phyloP scores from a whole-genome alignment of 805 yeast genomes.

The Nakazawaea ishiwadae region DNA sequence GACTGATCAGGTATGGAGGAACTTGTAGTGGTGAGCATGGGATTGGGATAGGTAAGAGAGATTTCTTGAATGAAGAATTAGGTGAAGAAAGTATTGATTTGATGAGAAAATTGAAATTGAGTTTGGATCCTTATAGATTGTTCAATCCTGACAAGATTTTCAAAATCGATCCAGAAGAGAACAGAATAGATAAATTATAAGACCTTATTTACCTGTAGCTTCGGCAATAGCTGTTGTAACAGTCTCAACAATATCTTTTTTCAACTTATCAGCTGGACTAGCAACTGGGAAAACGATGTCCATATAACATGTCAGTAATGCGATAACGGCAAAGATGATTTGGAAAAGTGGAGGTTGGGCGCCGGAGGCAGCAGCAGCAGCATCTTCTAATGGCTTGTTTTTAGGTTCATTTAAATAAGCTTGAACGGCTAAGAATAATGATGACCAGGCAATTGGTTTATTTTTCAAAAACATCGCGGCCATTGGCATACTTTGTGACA shows the following conservation, averaged over 20 bases:
- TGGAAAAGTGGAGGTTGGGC: slow-evolving; percentile 43
- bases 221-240: slow-evolving; percentile 19
- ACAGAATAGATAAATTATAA: slow-evolving; percentile 6
- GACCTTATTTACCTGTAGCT: slow-evolving; percentile 11
- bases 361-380: slow-evolving; percentile 18
- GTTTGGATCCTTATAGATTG: slow-evolving; percentile 69
- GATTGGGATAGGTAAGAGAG: slow-evolving; percentile 73
- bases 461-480: slow-evolving; percentile 60
- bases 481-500: slow-evolving; percentile 54
- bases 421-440: slow-evolving; percentile 48
- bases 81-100: slow-evolving; percentile 63
- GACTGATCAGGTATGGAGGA: slow-evolving; percentile 70
- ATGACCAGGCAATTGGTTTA: slow-evolving; percentile 51
- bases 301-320: slow-evolving; percentile 45
- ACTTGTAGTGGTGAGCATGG: slow-evolving; percentile 91
- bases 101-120: slow-evolving; percentile 70
- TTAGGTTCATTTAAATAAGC: slow-evolving; percentile 36
- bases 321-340: slow-evolving; percentile 40
- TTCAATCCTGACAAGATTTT: slow-evolving; percentile 80
- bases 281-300: slow-evolving; percentile 45
- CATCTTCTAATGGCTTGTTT: slow-evolving; percentile 15
- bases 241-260: slow-evolving; percentile 19
- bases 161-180: slow-evolving; percentile 50
- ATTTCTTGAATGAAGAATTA: slow-evolving; percentile 54
- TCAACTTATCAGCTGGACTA: slow-evolving; percentile 27